phyloP scores from a whole-genome alignment of 495 filamentous ascomycete species.

The Letharia columbiana region DNA sequence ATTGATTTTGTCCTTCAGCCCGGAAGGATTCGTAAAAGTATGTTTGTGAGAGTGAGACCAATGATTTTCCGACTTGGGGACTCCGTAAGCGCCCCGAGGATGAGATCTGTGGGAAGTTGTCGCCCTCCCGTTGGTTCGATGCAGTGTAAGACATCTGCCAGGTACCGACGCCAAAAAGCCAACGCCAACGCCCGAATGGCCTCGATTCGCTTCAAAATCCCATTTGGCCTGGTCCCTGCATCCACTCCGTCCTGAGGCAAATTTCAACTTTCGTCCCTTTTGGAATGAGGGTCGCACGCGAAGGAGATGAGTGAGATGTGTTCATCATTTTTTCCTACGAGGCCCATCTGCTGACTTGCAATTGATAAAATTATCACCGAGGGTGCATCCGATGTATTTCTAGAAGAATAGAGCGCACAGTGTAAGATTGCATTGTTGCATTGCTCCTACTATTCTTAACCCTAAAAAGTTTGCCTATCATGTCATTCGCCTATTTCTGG shows the following conservation, averaged over 20 bases:
- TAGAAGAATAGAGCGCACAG: neutral
- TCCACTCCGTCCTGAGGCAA: neutral
- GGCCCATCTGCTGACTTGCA: neutral
- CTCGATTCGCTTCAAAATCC: neutral
- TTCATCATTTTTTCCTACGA: neutral
- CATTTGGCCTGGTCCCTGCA: slow-evolving; percentile 2
- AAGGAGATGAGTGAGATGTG: neutral
- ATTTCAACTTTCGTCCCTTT: neutral
- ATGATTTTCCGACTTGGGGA: too few relatives aligned
- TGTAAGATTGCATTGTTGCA: slow-evolving; percentile 16
- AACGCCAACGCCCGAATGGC: neutral
- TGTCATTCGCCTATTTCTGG: neutral
- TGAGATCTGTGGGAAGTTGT: neutral
- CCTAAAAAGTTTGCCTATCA: neutral
- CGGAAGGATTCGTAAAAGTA: too few relatives aligned
- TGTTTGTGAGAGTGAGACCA: too few relatives aligned
- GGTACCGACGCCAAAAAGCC: neutral
- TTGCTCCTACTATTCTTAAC: neutral
- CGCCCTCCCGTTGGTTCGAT: neutral
- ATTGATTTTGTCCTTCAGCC: neutral
- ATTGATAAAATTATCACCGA: neutral
- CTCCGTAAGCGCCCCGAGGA: slow-evolving; percentile 12
- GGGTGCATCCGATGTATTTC: slow-evolving; percentile 2
- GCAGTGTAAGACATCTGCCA: slow-evolving; percentile 1
- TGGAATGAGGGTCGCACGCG: neutral